Evolutionary conservation across 148 eudicot genomes (phyloP), one percentile per base, ranked within the genome.

Genomic region (Silene latifolia): DNA sequence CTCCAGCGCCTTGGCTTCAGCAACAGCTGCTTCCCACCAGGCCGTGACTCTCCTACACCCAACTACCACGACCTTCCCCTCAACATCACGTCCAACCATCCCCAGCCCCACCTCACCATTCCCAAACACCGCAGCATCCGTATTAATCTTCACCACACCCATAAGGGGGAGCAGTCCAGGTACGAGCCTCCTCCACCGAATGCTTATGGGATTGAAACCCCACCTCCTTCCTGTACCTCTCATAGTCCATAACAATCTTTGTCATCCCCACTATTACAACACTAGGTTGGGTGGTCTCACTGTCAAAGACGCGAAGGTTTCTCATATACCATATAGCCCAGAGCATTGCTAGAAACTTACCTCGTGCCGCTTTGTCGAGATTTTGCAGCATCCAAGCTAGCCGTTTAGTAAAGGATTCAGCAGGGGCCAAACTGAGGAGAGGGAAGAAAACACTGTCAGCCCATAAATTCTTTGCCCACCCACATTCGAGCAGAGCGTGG

Each of bases 351-450:
- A 65, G 8, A 32, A 65, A 15, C 3, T 20, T 62, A 24, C 32
- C 11, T 6, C 11, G 11, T 5, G 6, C 67, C 21, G 10, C 14
- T 8, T 17, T 24, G 18, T 18, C 19, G 1, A 57, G 3, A 9
- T 6, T 21, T 7, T 60, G 24, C 27, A 60, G 25, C 8, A 60
- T 35, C 25, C 63, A 19, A 7, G 0, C 12, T 1, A 60, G 12
- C 0, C 8, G 0, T 1, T 23, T 21, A 8, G 10, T 11, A 5
- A 4, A 60, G 21, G 10, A 3, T 0, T 0, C 1, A 0, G 0
- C 10, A n/a, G 1, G 24, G 63, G 63, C 3, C 24, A n/a, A 1
- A 20, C 29, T 0, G 1, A 8, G 10, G 20, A 21, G 4, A 60
- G 21, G 1, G 0, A 4, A 8, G 42, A 63, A 24, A 0, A 13